Base-by-base conservation (phyloP, 2,329 filamentous ascomycete species). In the Thermoascus crustaceus region DNA sequence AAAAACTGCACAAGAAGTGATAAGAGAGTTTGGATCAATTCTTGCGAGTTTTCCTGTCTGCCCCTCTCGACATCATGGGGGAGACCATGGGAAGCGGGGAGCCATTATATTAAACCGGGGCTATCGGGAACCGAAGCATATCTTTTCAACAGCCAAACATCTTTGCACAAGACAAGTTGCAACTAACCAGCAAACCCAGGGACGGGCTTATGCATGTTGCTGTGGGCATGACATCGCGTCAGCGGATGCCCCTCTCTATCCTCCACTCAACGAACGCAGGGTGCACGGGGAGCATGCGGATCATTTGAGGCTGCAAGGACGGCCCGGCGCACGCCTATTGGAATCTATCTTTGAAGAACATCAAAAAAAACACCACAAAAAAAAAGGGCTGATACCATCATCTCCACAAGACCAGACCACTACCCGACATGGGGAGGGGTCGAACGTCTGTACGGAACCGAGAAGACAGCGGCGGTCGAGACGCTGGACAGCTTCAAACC, bases 281-380 rank as follows among this genome's bases (percentile, higher is more conserved):
- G 48, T 43, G 49, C 49, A 54, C 50, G 48, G 53, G 43, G 49
- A 45, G 53, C 45, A 56, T 61, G 59, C 58, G 58, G 54, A 61
- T 61, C 58, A 60, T 57, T 49, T 58, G 59, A 60, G 57, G 57
- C 58, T 61, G 60, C 57, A 61, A 60, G 61, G 58, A 63, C 61
- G 61, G 61, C 53, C 61, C 61, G 61, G 57, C 56, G 60, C 60
- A 61, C 57, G 57, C 32, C 22, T 21, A 34, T 34, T 34, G 27
- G 23, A 27, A 29, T 35, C 13, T 27, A 6, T 20, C 22, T 29
- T 17, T 35, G 22, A 29, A 23, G 32, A 27, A 27, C 22, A n/a
- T 35, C 32, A 35, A 35, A 10, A n/a, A n/a, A n/a, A n/a, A n/a
- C n/a, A n/a, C n/a, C n/a, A n/a, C n/a, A n/a, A n/a, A n/a, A n/a